Conservation (phyloP, 495 filamentous ascomycete genomes). For the Trichoderma virens region DNA sequence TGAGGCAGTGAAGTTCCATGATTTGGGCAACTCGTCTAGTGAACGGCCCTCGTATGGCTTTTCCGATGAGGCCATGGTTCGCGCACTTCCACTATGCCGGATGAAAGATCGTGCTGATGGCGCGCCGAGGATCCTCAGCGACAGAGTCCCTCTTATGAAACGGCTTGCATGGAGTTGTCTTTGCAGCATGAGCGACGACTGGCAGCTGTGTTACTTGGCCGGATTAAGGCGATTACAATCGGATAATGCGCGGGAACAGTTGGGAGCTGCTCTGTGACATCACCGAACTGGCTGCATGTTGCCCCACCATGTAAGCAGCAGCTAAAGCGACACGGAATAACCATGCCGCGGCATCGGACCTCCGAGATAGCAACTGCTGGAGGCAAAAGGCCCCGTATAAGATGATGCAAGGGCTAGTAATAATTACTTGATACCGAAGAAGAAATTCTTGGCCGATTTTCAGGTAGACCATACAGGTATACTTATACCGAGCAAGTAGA, state of each 20-base stretch:
- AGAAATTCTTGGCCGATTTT: too few relatives aligned
- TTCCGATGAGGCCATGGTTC: neutral
- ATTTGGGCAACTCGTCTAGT: slow-evolving; percentile 71
- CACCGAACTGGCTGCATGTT: neutral
- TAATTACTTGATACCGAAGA: neutral
- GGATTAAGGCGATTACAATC: neutral
- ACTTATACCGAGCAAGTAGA: too few relatives aligned
- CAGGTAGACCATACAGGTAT: too few relatives aligned
- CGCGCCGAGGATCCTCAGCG: neutral
- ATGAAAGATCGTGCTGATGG: neutral
- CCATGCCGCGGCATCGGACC: neutral
- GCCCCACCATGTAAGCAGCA: neutral
- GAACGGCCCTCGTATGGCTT: slow-evolving; percentile 23
- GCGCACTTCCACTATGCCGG: neutral
- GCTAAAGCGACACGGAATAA: neutral
- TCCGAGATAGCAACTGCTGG: neutral
- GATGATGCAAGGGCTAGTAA: neutral
- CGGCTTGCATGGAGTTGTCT: neutral
- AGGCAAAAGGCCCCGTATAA: neutral
- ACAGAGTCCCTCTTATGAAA: neutral
- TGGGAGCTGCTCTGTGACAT: neutral
- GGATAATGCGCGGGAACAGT: neutral
- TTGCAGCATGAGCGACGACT: neutral
- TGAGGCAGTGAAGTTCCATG: slow-evolving; percentile 72
- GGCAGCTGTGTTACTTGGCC: neutral